Evolutionary conservation across 345 rosid species (phyloP), one percentile per base, ranked within the genome.

Genomic region (Lenwebbia sp.): DNA sequence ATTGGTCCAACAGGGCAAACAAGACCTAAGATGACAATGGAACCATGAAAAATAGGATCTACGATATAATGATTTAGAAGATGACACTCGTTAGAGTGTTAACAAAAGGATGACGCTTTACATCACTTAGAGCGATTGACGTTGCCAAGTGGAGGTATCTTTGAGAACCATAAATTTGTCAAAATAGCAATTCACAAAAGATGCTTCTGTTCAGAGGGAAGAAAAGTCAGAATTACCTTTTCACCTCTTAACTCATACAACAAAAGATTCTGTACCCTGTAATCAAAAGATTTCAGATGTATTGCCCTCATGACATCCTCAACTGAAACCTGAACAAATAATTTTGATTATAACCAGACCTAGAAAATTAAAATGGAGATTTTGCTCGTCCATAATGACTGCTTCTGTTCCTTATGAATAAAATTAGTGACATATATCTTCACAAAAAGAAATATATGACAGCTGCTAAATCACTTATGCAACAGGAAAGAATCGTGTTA

Each of bases 221-320:
- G 11, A 52, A 54, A 60, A 82, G 49, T 52, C 49, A 82, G 14
- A 19, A 85, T 83, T 85, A 93, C 91, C 94, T 91, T 89, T 93
- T 89, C 93, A 90, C 93, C 92, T 89, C 93, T 94, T 89, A 97
- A 83, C 90, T 93, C 92, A 86, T 95, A 96, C 78, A 97, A 87
- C 41, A 95, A 91, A 91, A 96, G 97, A 92, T 96, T 95, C 91
- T 96, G 89, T 85, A 94, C 91, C 85, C 96, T 93, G 91, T 94
- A 96, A 91, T 96, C 98, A 88, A 95, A 94, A 10, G 98, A 97
- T 89, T 97, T 97, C 83, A 97, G 90, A 92, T 92, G 93, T 84
- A 97, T 90, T 60, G 99, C 95, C 88, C 90, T 93, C 92, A 88
- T 92, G 87, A 91, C 97, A 90, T 95, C 94, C 91, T 95, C 93